These are phyloP conservation scores for Pichia cabralensis DNA, from an alignment of 805 yeast genomes.

Conservation along the genomic window DNA sequence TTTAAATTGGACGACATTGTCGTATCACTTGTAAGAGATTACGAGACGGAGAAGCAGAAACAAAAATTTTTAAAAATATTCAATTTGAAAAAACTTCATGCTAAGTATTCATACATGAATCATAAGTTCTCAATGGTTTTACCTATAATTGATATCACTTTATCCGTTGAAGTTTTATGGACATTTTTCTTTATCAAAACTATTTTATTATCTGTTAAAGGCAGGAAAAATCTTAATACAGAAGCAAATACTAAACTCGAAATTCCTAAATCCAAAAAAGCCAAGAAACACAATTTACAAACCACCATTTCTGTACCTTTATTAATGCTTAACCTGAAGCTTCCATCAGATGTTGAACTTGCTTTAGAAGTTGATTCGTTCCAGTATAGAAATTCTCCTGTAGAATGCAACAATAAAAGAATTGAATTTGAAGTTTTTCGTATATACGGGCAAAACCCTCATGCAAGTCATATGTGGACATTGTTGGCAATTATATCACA, in stretches of 20 bases:
- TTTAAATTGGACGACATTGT: constrained; percentile 7
- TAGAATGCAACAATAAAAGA: constrained; percentile 7
- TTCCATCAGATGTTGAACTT: constrained; percentile 22
- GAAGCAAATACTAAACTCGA: background rate
- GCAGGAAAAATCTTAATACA: background rate
- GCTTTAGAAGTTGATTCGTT: constrained; percentile 23
- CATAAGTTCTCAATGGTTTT: constrained; percentile 14
- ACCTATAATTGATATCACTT: constrained; percentile 19
- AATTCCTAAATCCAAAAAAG: background rate
- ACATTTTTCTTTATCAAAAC: constrained; percentile 19
- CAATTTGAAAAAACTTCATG: constrained; percentile 6
- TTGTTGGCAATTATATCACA: constrained; percentile 9
- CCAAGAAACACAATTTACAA: constrained; percentile 3
- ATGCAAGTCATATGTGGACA: constrained; percentile 20
- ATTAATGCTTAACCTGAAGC: constrained; percentile 15
- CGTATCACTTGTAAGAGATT: constrained; percentile 16
- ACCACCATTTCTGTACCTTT: constrained; percentile 19
- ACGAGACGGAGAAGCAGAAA: constrained; percentile 8
- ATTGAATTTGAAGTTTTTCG: constrained; percentile 19
- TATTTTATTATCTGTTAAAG: constrained; percentile 4
- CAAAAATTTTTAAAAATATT: constrained; percentile 10
- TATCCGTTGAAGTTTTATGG: constrained; percentile 27
- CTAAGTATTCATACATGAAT: constrained; percentile 11
- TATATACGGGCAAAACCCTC: constrained; percentile 22
- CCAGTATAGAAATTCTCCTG: constrained; percentile 12